Conservation (phyloP, 176 grass and related monocot genomes). For the Carex scoparia region DNA sequence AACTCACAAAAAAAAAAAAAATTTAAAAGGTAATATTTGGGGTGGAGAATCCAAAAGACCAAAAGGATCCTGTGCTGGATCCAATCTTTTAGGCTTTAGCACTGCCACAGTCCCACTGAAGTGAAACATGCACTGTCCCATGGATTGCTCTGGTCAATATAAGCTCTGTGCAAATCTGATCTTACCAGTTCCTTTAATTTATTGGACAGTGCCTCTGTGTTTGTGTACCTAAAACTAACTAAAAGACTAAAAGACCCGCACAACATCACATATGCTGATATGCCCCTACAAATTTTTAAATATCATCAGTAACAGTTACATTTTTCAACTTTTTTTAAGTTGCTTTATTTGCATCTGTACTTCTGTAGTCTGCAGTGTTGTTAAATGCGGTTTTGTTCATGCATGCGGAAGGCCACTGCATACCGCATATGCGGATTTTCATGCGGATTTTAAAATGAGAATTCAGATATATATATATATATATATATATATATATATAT, state of each 20-base stretch:
- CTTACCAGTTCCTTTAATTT: background rate
- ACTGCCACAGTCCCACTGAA: background rate
- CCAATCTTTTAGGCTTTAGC: background rate
- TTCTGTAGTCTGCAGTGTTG: too few relatives aligned
- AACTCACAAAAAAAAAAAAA: background rate
- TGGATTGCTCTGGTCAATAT: background rate
- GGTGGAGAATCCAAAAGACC: conserved; percentile 3
- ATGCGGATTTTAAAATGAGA: too few relatives aligned
- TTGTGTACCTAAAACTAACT: background rate
- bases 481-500: too few relatives aligned
- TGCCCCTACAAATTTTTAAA: background rate
- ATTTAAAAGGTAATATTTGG: conserved; percentile 11
- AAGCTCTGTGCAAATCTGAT: conserved; percentile 18
- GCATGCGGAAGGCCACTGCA: too few relatives aligned
- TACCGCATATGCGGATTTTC: too few relatives aligned
- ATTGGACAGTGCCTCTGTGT: background rate
- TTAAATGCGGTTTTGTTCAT: too few relatives aligned
- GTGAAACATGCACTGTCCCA: background rate
- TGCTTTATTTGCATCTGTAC: background rate
- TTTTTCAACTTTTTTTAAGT: background rate
- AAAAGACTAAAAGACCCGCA: background rate
- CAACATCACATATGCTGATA: background rate
- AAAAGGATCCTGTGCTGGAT: background rate
- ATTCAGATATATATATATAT: too few relatives aligned
- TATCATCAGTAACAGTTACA: background rate